These are phyloP conservation scores for Podaxis sp. DNA, from an alignment of 768 basidiomycete species.

Conservation along the genomic window DNA sequence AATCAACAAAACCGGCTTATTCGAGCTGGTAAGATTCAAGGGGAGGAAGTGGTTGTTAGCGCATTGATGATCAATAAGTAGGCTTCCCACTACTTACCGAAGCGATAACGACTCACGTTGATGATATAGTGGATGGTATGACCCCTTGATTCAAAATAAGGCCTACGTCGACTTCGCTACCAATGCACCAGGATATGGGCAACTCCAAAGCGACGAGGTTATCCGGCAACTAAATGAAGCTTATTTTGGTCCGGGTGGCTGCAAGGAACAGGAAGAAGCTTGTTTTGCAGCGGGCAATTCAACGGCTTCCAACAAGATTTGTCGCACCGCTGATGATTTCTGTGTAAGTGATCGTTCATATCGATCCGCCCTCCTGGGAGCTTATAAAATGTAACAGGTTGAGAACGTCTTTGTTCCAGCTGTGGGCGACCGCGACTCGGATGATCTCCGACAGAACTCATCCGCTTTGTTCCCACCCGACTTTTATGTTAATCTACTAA, in stretches of 20 bases:
- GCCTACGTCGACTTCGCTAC: constrained; percentile 62
- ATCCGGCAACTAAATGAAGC: constrained; percentile 47
- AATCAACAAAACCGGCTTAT: constrained; percentile 61
- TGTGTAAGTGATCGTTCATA: constrained; percentile 41
- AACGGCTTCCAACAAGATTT: constrained; percentile 47
- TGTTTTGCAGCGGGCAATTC: constrained; percentile 57
- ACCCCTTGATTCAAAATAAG: constrained; percentile 62
- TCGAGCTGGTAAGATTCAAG: constrained; percentile 39
- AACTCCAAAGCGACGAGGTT: constrained; percentile 48
- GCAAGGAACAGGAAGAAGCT: constrained; percentile 51
- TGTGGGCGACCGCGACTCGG: constrained; percentile 49
- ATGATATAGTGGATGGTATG: constrained; percentile 57
- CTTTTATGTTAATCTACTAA: constrained; percentile 51
- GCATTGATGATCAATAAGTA: constrained; percentile 67
- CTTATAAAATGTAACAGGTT: constrained; percentile 28
- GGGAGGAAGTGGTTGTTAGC: constrained; percentile 52
- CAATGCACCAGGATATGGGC: constrained; percentile 67
- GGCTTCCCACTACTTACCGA: neutral
- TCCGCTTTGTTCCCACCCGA: constrained; percentile 56
- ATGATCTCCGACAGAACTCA: constrained; percentile 60
- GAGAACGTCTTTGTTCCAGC: constrained; percentile 50
- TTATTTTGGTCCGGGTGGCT: constrained; percentile 50
- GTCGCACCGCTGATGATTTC: constrained; percentile 49
- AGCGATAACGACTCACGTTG: neutral
- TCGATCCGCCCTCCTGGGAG: neutral